Percentiles rank a stretch among this genome's conserved stretches.
Conservation (phyloP, 1,284 basidiomycete genomes). For the Leccinum fuscescens region DNA sequence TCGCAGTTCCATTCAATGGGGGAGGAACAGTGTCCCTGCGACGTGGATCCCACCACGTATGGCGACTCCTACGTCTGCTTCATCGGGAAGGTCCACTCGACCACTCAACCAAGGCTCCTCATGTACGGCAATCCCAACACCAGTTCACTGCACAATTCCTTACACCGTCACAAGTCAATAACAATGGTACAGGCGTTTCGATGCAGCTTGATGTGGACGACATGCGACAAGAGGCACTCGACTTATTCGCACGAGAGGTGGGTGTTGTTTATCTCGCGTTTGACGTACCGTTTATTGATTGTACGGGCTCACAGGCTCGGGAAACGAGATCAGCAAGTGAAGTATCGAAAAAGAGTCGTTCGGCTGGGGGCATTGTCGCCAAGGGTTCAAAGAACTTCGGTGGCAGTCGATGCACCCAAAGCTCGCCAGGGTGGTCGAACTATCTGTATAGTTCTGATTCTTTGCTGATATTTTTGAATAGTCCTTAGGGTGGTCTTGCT, state of each 20-base stretch:
- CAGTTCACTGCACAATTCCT: too few relatives aligned
- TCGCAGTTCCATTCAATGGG: too few relatives aligned
- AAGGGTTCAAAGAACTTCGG: slow-evolving; percentile 17
- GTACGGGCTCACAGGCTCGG: slow-evolving; percentile 8
- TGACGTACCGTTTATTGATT: background rate
- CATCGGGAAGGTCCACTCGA: too few relatives aligned
- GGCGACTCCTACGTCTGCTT: too few relatives aligned
- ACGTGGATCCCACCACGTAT: too few relatives aligned
- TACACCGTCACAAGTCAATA: too few relatives aligned
- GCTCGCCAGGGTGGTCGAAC: slow-evolving; percentile 42
- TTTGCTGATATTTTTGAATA: slow-evolving; percentile 11
- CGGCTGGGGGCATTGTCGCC: slow-evolving; percentile 4
- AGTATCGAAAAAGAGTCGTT: slow-evolving; percentile 14
- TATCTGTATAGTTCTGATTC: background rate
- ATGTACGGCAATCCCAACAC: slow-evolving; percentile 30
- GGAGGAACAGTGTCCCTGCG: too few relatives aligned
- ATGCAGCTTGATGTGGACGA: slow-evolving; percentile 32
- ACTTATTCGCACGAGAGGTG: slow-evolving; percentile 44
- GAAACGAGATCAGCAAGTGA: slow-evolving; percentile 1
- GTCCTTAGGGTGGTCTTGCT: slow-evolving; percentile 38
- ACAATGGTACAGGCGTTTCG: too few relatives aligned
- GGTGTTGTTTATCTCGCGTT: slow-evolving; percentile 4
- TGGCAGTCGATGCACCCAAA: slow-evolving; percentile 35
- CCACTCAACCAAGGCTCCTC: background rate
- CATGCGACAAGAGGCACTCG: slow-evolving; percentile 43